phyloP scores from a whole-genome alignment of 345 rosid genomes.

The Tarenaya hassleriana region DNA sequence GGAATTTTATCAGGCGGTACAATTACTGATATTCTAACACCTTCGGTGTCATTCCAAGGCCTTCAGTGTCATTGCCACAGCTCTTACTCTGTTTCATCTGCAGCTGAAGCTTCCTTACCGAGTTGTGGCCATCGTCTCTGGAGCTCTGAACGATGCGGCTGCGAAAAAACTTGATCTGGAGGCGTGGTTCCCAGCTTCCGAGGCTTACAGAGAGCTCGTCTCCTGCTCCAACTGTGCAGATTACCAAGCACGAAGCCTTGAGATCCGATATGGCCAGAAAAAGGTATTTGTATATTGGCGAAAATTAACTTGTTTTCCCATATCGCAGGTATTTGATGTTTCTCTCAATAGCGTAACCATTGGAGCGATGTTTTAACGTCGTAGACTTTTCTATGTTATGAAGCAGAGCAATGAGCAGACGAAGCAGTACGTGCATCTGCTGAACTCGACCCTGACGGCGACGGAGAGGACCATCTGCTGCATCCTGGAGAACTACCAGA shows the following conservation, averaged over 20 bases:
- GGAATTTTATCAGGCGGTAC: constrained; percentile 75
- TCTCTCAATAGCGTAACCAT: too few relatives aligned
- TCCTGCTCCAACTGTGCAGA: constrained; percentile 93
- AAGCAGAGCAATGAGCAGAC: constrained; percentile 71
- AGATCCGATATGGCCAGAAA: constrained; percentile 87
- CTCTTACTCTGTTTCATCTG: constrained; percentile 15
- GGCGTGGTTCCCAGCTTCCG: constrained; percentile 93
- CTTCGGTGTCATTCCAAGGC: too few relatives aligned
- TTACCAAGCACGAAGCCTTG: constrained; percentile 79
- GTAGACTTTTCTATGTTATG: background rate
- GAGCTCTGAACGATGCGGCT: constrained; percentile 88
- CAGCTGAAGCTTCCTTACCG: constrained; percentile 85
- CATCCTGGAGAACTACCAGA: constrained; percentile 89
- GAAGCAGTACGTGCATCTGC: constrained; percentile 74
- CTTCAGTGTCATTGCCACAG: too few relatives aligned
- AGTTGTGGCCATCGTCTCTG: constrained; percentile 81
- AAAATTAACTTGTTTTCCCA: constrained; percentile 1
- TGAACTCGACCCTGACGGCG: constrained; percentile 91
- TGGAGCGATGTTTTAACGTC: too few relatives aligned
- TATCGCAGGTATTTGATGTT: too few relatives aligned
- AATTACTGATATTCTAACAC: background rate
- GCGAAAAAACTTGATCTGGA: constrained; percentile 95
- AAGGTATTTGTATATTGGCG: constrained; percentile 40
- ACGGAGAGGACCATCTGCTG: constrained; percentile 93
- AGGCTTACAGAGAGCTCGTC: constrained; percentile 83